Base-by-base conservation (phyloP, 106 monocot genomes). In the Dioscorea dumetorum region DNA sequence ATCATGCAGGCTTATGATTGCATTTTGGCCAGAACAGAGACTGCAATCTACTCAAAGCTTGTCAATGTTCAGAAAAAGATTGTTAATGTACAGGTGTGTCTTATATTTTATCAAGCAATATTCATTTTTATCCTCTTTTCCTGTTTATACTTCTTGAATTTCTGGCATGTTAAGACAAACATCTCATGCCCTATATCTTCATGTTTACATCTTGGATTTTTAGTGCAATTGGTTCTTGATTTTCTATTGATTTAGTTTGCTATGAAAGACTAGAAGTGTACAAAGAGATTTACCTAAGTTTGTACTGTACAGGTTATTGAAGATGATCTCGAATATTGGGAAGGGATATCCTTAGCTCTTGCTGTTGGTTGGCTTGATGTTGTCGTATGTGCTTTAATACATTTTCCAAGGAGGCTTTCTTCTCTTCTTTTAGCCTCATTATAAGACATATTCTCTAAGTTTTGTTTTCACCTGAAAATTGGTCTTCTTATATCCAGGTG, bases 291-390 rank as follows among this genome's bases (percentile, higher is more conserved):
- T 10, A 17, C 4, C 63, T 4, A 63, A 63, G 0, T 33, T 63
- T 17, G 16, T 62, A 8, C 24, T 33, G 22, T 12, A 58, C 75
- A 97, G 97, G 78, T 87, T 24, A 61, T 92, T 76, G 97, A 97
- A 79, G 82, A 92, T 87, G 89, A 97, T 70, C 76, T 76, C 68
- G 89, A 82, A 64, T 97, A 92, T 57, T 97, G 97, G 97, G 88
- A 84, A 68, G 97, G 86, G 66, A 33, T 97, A 64, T 84, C 89
- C 64, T 72, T 70, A 73, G 89, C 86, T 51, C 82, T 97, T 77
- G 67, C 97, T 14, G 84, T 97, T 67, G 97, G 97, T 14, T 97
- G 97, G 97, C 86, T 97, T 77, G 88, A 97, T n/a, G 64, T 81
- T 82, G 97, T 82, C 80, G 97, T 92, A 73, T 73, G 76, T 24